Base-by-base conservation (phyloP, 139 green algal species). In the Gonium pectorale region DNA sequence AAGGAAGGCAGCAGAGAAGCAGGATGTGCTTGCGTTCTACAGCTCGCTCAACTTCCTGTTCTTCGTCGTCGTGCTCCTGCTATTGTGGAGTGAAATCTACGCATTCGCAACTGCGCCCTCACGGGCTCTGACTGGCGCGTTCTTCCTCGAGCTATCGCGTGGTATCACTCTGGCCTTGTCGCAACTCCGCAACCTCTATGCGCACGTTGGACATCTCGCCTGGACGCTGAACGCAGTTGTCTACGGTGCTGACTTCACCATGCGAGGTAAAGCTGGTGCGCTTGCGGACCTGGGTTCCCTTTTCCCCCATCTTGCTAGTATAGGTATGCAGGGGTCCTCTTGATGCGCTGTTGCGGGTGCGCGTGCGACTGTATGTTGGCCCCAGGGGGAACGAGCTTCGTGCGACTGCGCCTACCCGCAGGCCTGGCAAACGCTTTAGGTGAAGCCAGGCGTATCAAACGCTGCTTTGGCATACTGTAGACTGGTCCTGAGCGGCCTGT, bases 11-110 rank as follows among this genome's bases (percentile, higher is more conserved):
- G 60, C n/a, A 33, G 78, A 84, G 44, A 66, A 66, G 5, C 15
- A 27, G 38, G 78, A 84, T 40, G 35, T 75, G 1, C 51, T 35
- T 2, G 63, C 63, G 1, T 84, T 84, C 38, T 84, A 84, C 63
- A 52, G 33, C 17, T 54, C n/a, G 5, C 62, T 84, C 24, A 63
- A 63, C 21, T 46, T 84, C 31, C 24, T 84, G 15, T 74, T 84
- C 27, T 40, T 74, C 26, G 40, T 69, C 9, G 17, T 84, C 24
- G 75, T n/a, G 26, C 38, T 46, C 0, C 37, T 84, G 8, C 27
- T 84, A 11, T 5, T 84, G 5, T 70, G 62, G 40, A 75, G 62
- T 35, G 78, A 84, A 29, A 6, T 84, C 3, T 67, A 66, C 40
- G 49, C 78, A 6, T 84, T 64, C 51, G 63, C 63, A 9, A 67